phyloP scores from a whole-genome alignment of 2,329 filamentous ascomycete species.

The Xylaria arbuscula region DNA sequence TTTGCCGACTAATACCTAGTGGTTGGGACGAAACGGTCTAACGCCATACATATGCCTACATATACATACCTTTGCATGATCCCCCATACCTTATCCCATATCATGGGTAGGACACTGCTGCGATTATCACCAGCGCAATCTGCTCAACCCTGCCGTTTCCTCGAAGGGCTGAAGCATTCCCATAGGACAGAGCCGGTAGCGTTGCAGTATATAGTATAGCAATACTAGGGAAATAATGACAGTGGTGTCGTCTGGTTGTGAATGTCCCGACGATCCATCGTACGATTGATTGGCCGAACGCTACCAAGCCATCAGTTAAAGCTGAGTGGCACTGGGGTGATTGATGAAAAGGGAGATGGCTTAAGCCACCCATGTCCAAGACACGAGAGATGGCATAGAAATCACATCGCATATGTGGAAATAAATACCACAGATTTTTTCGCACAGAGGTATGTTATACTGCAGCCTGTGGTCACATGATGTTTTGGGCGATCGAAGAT shows the following conservation, averaged over 20 bases:
- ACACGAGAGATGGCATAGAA: background rate
- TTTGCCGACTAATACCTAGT: background rate
- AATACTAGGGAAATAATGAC: too few species aligned
- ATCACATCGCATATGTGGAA: background rate
- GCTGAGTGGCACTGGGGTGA: background rate
- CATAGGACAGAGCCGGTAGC: too few species aligned
- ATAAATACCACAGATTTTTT: background rate
- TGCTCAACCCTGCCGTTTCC: background rate
- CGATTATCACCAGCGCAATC: background rate
- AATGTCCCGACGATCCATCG: background rate
- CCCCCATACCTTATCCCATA: background rate
- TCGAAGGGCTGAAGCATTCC: too few species aligned
- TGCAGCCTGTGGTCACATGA: conserved; percentile 16
- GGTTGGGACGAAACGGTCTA: background rate
- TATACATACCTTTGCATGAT: background rate
- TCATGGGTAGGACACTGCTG: background rate
- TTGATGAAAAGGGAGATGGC: conserved; percentile 2
- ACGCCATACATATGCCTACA: background rate
- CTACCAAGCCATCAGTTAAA: conserved; percentile 4
- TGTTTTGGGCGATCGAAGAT: background rate
- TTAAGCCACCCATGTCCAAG: background rate
- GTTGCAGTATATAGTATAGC: too few species aligned
- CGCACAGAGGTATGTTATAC: conserved; percentile 3
- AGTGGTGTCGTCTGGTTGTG: background rate
- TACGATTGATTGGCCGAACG: background rate